Conservation (phyloP, 129 eudicot species). For the Smallanthus sonchifolius region DNA sequence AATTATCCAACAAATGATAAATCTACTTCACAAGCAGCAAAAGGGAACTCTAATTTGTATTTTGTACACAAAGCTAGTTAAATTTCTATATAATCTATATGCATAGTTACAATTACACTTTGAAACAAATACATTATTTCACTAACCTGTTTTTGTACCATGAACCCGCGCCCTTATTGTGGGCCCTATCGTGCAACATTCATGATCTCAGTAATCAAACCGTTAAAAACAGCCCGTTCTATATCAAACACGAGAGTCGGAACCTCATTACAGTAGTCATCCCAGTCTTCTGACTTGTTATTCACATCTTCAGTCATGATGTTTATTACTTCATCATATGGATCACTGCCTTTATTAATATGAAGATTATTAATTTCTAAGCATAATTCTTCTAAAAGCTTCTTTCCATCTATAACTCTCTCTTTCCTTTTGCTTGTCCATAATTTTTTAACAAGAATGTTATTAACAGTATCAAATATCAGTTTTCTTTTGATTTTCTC, state of each 20-base stretch:
- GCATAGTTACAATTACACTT: slow-evolving; percentile 20
- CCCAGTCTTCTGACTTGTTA: slow-evolving; percentile 55
- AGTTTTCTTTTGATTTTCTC: slow-evolving; percentile 54
- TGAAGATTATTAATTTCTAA: slow-evolving; percentile 48
- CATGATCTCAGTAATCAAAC: slow-evolving; percentile 66
- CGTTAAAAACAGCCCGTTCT: slow-evolving; percentile 81
- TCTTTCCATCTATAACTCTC: slow-evolving; percentile 27
- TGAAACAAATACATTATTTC: slow-evolving; percentile 10
- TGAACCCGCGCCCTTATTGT: slow-evolving; percentile 23
- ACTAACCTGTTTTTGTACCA: neutral
- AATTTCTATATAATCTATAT: slow-evolving; percentile 19
- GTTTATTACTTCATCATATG: slow-evolving; percentile 40
- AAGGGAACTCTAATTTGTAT: neutral
- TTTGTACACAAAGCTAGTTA: slow-evolving; percentile 9
- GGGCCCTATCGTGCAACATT: slow-evolving; percentile 29
- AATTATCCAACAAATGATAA: neutral
- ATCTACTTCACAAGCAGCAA: neutral
- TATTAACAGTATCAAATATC: slow-evolving; percentile 65
- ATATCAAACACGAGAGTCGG: slow-evolving; percentile 78
- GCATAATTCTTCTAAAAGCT: slow-evolving; percentile 52
- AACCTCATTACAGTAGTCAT: slow-evolving; percentile 35
- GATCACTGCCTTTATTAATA: slow-evolving; percentile 25
- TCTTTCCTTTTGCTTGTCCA: slow-evolving; percentile 26
- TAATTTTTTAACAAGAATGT: slow-evolving; percentile 49
- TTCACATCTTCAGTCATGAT: slow-evolving; percentile 55